Evolutionary conservation across 164 flowering plant species (phyloP).

Genomic region (Stephania yunnanensis): DNA sequence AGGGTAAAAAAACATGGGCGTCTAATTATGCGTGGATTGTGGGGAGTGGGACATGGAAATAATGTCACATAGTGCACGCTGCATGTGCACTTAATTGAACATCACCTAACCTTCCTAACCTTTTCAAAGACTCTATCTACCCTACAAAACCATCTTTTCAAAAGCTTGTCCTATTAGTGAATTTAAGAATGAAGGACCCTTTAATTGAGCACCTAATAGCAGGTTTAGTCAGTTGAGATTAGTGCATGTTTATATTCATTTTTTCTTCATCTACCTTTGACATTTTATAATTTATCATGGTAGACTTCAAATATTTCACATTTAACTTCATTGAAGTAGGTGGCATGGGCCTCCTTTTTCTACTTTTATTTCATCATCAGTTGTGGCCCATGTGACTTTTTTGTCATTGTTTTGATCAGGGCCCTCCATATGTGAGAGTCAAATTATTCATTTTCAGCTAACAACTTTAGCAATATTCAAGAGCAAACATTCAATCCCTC

Average conservation of each 20-base stretch:
- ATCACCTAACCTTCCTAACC: conserved; percentile 3
- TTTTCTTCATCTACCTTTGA: not conserved
- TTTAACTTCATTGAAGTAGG: not conserved
- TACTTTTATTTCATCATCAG: not conserved
- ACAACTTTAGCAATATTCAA: not conserved
- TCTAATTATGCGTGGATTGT: conserved; percentile 39
- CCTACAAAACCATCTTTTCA: not conserved
- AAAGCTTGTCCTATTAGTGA: not conserved
- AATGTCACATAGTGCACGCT: conserved; percentile 26
- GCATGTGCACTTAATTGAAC: conserved; percentile 9
- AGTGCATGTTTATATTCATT: not conserved
- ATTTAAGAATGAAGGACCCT: not conserved
- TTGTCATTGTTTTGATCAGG: not conserved
- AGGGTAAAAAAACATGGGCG: conserved; percentile 5
- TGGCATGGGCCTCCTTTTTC: not conserved
- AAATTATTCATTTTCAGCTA: not conserved
- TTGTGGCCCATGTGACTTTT: not conserved
- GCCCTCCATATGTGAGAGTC: not conserved
- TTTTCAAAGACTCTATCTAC: not conserved
- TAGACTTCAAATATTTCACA: not conserved
- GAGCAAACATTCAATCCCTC: not conserved
- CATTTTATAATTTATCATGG: not conserved
- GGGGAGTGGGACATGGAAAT: conserved; percentile 27
- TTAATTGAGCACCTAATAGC: not conserved
- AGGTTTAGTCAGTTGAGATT: not conserved